phyloP scores from a whole-genome alignment of 2,329 filamentous ascomycete species.

The Botrytis porri region DNA sequence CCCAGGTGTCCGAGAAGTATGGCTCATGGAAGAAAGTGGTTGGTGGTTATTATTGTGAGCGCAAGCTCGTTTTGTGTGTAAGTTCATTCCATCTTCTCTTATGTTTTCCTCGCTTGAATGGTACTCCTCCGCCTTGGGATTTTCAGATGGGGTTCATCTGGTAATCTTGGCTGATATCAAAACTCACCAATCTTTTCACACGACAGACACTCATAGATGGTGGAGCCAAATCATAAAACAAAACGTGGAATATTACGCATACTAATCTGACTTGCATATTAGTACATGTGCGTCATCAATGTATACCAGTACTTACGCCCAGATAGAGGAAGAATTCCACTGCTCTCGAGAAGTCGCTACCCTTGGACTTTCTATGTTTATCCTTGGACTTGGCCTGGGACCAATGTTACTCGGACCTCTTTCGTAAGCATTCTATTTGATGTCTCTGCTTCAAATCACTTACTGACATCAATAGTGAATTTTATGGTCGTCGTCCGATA shows the following conservation, averaged over 20 bases:
- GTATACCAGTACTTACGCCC: conserved; percentile 78
- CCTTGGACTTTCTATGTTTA: conserved; percentile 77
- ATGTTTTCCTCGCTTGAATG: neutral
- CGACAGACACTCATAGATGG: neutral
- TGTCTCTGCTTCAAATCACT: neutral
- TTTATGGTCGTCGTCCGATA: conserved; percentile 79
- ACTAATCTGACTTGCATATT: neutral
- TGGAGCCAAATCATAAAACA: neutral
- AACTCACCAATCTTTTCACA: neutral
- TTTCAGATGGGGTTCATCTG: neutral
- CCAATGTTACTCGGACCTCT: conserved; percentile 55
- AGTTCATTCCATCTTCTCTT: conserved; percentile 42
- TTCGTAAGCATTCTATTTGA: conserved; percentile 42
- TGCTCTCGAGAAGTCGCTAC: conserved; percentile 71
- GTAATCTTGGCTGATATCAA: neutral
- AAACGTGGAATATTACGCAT: neutral
- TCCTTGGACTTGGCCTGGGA: conserved; percentile 65
- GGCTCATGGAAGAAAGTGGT: conserved; percentile 67
- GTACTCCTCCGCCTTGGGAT: neutral
- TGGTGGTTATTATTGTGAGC: conserved; percentile 72
- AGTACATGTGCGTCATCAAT: conserved; percentile 85
- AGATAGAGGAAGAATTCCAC: conserved; percentile 73
- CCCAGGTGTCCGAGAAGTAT: conserved; percentile 72
- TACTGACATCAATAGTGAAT: conserved; percentile 44
- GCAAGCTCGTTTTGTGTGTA: conserved; percentile 78